Evolutionary conservation across 805 yeast genomes (phyloP).

Genomic region (Komagataella populi): DNA sequence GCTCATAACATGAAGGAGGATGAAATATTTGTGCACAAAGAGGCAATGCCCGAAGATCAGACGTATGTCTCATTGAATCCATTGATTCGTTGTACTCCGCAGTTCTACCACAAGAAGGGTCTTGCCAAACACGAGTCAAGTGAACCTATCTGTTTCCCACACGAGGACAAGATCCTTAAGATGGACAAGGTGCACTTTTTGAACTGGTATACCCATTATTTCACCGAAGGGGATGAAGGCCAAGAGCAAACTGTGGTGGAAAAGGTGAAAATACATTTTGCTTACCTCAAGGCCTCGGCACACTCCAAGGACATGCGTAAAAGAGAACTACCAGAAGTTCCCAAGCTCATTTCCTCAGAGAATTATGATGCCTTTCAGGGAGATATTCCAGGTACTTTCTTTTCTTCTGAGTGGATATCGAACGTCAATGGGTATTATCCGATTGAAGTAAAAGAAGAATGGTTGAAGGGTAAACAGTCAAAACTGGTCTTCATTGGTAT

Average conservation of each 20-base stretch:
- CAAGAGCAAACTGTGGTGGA: conserved; percentile 19
- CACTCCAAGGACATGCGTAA: conserved; percentile 45
- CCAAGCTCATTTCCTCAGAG: conserved; percentile 2
- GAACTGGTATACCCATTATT: conserved; percentile 69
- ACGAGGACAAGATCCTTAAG: conserved; percentile 41
- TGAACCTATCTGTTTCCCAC: conserved; percentile 82
- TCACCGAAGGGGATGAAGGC: conserved; percentile 20
- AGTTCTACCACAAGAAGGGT: conserved; percentile 53
- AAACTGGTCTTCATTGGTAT: conserved; percentile 51
- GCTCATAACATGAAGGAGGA: conserved; percentile 64
- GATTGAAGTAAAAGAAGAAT: conserved; percentile 42
- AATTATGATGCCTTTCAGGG: conserved; percentile 10
- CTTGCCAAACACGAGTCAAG: conserved; percentile 36
- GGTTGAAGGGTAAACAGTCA: conserved; percentile 44
- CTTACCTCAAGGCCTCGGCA: conserved; percentile 43
- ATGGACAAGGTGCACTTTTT: conserved; percentile 57
- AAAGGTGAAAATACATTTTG: conserved; percentile 53
- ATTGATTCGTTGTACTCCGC: conserved; percentile 75
- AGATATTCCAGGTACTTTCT: conserved; percentile 31
- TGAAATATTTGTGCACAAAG: conserved; percentile 42
- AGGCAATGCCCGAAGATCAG: conserved; percentile 52
- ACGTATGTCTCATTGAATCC: conserved; percentile 66
- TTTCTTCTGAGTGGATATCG: conserved; percentile 56
- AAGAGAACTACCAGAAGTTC: conserved; percentile 13
- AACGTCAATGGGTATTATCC: conserved; percentile 52